phyloP scores from a whole-genome alignment of 2,329 filamentous ascomycete species.

The Emericellopsis atlantica region DNA sequence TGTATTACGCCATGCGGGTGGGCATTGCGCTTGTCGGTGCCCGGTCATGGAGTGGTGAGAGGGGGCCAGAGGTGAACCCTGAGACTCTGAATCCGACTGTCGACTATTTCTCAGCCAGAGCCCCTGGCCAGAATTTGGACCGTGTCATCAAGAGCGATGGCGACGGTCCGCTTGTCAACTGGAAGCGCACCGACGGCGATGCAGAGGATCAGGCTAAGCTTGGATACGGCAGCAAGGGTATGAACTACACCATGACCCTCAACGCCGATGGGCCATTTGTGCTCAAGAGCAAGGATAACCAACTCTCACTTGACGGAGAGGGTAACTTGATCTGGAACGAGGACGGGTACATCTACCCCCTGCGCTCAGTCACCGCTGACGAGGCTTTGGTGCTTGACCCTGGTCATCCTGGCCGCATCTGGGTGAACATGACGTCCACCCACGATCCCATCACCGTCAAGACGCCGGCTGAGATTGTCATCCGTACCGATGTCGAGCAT shows the following conservation, averaged over 20 bases:
- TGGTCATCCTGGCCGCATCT: slow-evolving; percentile 36
- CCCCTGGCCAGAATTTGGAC: slow-evolving; percentile 31
- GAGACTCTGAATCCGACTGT: slow-evolving; percentile 17
- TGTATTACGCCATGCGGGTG: slow-evolving; percentile 30
- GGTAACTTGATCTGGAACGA: slow-evolving; percentile 26
- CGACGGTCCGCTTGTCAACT: slow-evolving; percentile 14
- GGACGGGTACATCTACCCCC: slow-evolving; percentile 32
- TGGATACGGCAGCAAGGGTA: slow-evolving; percentile 25
- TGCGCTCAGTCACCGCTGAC: slow-evolving; percentile 26
- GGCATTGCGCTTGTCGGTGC: slow-evolving; percentile 29
- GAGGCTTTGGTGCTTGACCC: slow-evolving; percentile 34
- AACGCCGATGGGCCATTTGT: slow-evolving; percentile 25
- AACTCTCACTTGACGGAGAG: slow-evolving; percentile 19
- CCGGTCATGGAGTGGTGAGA: slow-evolving; percentile 27
- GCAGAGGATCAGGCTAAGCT: slow-evolving; percentile 3
- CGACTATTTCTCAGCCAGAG: slow-evolving; percentile 19
- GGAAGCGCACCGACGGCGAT: slow-evolving; percentile 11
- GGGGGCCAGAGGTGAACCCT: slow-evolving; percentile 17
- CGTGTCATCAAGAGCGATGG: slow-evolving; percentile 9
- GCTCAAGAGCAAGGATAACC: slow-evolving; percentile 27
- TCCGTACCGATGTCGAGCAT: slow-evolving; percentile 28
- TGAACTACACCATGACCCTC: slow-evolving; percentile 29
- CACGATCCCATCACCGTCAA: slow-evolving; percentile 25
- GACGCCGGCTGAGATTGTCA: slow-evolving; percentile 19
- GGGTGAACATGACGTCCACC: slow-evolving; percentile 30